A percentile compares a stretch with the other conserved stretches of the same genome.
These are phyloP conservation scores for Podospora bellae-mahoneyi DNA, from an alignment of 495 filamentous ascomycete species.

Conservation along the genomic window DNA sequence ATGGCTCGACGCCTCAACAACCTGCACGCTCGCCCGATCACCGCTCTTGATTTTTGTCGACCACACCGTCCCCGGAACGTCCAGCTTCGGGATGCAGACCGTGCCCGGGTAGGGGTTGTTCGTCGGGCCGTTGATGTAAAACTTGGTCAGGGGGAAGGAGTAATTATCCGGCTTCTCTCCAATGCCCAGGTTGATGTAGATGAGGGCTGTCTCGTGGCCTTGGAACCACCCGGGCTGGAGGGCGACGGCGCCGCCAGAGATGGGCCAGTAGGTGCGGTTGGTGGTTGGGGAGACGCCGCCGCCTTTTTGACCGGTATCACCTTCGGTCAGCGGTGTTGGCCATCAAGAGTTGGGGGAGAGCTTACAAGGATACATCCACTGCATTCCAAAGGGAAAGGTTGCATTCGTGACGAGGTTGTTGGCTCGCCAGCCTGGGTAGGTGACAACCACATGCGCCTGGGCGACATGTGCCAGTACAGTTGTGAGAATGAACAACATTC, in stretches of 20 bases:
- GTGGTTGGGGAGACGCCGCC: constrained; percentile 71
- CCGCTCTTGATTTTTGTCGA: constrained; percentile 55
- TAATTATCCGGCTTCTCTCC: constrained; percentile 64
- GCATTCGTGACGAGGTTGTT: constrained; percentile 80
- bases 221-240: constrained; percentile 88
- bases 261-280: constrained; percentile 87
- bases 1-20: constrained; percentile 78
- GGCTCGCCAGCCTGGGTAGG: constrained; percentile 85
- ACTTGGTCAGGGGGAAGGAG: constrained; percentile 64
- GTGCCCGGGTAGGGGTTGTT: constrained; percentile 74
- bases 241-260: constrained; percentile 72
- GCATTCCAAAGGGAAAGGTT: constrained; percentile 84
- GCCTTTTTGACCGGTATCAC: constrained; percentile 48
- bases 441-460: constrained; percentile 72
- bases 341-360: constrained; percentile 50
- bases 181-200: constrained; percentile 89
- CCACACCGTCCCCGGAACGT: constrained; percentile 66
- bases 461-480: not conserved
- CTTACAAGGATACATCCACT: constrained; percentile 82
- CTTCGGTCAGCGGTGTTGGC: not conserved
- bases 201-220: constrained; percentile 72
- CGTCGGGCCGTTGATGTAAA: constrained; percentile 74
- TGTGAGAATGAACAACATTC: not conserved
- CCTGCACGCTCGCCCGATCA: constrained; percentile 83
- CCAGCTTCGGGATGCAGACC: constrained; percentile 79